A percentile compares a stretch with the other conserved stretches of the same genome.
These are phyloP conservation scores for Lachancea lanzarotensis DNA, from an alignment of 805 yeast genomes.

Conservation along the genomic window DNA sequence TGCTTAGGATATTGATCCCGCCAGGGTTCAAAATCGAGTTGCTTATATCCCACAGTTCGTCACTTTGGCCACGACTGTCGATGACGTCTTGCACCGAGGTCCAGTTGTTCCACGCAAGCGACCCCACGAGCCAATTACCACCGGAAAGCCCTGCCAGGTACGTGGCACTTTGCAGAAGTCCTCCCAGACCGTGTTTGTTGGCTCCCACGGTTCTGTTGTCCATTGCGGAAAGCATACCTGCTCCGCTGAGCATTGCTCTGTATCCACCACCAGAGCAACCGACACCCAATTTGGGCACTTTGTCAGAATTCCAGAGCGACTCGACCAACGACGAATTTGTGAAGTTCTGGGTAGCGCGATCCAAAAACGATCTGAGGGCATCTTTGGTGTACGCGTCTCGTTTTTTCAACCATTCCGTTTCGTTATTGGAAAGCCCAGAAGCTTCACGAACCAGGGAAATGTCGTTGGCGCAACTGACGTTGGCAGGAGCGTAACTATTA, in stretches of 20 bases:
- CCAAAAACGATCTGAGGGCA: conserved; percentile 33
- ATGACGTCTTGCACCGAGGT: conserved; percentile 59
- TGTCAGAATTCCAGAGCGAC: conserved; percentile 18
- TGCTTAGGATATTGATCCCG: conserved; percentile 52
- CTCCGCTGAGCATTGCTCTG: conserved; percentile 81
- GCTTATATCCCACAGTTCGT: conserved; percentile 63
- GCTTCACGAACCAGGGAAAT: conserved; percentile 44
- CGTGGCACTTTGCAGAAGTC: conserved; percentile 62
- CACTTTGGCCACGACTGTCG: conserved; percentile 26
- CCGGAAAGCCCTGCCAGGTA: conserved; percentile 79
- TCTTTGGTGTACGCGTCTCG: conserved; percentile 43
- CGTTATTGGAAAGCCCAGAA: conserved; percentile 38
- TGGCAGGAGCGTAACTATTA: conserved; percentile 56
- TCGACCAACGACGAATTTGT: conserved; percentile 16
- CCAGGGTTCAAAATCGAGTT: conserved; percentile 58
- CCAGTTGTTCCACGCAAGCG: conserved; percentile 67
- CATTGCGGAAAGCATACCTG: conserved; percentile 73
- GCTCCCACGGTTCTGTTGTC: conserved; percentile 64
- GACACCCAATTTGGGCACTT: conserved; percentile 41
- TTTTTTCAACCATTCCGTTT: conserved; percentile 45
- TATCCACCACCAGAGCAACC: conserved; percentile 87
- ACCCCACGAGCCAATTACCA: conserved; percentile 76
- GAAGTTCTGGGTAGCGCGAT: conserved; percentile 20
- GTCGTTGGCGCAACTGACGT: conserved; percentile 46
- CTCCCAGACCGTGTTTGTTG: conserved; percentile 57